phyloP scores from a whole-genome alignment of 164 flowering plant species.

The Litsea cubeba region DNA sequence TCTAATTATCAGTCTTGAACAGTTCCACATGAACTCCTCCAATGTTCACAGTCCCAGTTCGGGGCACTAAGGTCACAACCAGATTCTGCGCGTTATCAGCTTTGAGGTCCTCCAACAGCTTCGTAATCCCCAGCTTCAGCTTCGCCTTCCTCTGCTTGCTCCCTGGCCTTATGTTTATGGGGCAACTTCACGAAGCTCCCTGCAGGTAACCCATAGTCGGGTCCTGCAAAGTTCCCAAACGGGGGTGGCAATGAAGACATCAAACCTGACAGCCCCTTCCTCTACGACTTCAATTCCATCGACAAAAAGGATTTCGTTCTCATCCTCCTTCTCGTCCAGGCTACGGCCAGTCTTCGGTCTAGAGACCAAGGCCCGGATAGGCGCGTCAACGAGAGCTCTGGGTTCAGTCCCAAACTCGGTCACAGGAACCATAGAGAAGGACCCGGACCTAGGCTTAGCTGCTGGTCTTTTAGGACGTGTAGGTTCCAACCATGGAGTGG shows the following conservation, averaged over 20 bases:
- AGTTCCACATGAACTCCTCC: background rate
- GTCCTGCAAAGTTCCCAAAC: background rate
- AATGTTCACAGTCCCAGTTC: background rate
- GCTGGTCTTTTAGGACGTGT: background rate
- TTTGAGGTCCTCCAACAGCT: background rate
- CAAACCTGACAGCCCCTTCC: background rate
- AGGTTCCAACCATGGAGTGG: background rate
- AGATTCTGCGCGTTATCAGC: background rate
- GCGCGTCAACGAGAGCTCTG: background rate
- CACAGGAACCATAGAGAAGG: background rate
- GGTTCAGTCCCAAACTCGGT: conserved; percentile 1
- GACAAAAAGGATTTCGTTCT: background rate
- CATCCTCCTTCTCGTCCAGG: background rate
- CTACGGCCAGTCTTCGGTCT: background rate
- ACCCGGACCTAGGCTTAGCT: background rate
- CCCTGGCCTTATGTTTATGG: background rate
- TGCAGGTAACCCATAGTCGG: background rate
- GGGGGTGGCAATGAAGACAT: background rate
- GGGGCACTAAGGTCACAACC: background rate
- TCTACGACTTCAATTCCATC: conserved; percentile 1
- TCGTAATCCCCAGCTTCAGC: background rate
- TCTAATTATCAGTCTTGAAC: background rate
- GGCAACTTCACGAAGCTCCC: conserved; percentile 5
- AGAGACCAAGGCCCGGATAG: background rate
- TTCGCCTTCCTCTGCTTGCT: background rate